Evolutionary conservation across 2,329 filamentous ascomycete species (phyloP).

Genomic region (Sporothrix pallida): DNA sequence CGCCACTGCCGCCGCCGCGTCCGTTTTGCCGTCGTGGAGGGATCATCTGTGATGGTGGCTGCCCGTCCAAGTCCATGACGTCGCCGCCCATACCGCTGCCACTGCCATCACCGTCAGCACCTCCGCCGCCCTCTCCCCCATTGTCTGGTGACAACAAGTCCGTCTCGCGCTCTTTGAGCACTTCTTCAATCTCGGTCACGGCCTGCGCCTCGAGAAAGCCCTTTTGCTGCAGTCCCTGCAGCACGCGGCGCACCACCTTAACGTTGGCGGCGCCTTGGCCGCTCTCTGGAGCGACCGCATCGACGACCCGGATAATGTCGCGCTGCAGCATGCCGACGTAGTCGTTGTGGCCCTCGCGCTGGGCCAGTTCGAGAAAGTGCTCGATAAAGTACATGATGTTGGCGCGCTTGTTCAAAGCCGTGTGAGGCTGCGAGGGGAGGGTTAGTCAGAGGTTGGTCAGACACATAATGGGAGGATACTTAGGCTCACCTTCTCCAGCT

Average conservation of each 20-base stretch:
- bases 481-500: slow-evolving; percentile 75
- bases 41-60: slow-evolving; percentile 52
- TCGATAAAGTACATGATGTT: slow-evolving; percentile 99
- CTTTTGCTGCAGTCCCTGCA: slow-evolving; percentile 73
- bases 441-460: slow-evolving; percentile 29
- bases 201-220: slow-evolving; percentile 75
- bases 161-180: slow-evolving; percentile 78
- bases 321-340: slow-evolving; percentile 95
- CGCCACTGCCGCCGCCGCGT: slow-evolving; percentile 1
- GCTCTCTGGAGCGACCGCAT: slow-evolving; percentile 86
- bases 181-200: slow-evolving; percentile 79
- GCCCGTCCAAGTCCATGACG: slow-evolving; percentile 45
- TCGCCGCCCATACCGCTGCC: not conserved
- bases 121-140: slow-evolving; percentile 30
- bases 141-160: slow-evolving; percentile 59
- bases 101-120: not conserved
- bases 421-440: slow-evolving; percentile 54
- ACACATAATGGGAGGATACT: not conserved
- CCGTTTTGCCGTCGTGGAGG: slow-evolving; percentile 40
- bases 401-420: slow-evolving; percentile 93
- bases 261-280: slow-evolving; percentile 91
- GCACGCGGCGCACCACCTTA: slow-evolving; percentile 82
- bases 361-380: slow-evolving; percentile 85
- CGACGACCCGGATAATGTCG: slow-evolving; percentile 88
- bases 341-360: slow-evolving; percentile 74